Evolutionary conservation across 2,329 filamentous ascomycete species (phyloP).

Genomic region (Clarireedia sp.): DNA sequence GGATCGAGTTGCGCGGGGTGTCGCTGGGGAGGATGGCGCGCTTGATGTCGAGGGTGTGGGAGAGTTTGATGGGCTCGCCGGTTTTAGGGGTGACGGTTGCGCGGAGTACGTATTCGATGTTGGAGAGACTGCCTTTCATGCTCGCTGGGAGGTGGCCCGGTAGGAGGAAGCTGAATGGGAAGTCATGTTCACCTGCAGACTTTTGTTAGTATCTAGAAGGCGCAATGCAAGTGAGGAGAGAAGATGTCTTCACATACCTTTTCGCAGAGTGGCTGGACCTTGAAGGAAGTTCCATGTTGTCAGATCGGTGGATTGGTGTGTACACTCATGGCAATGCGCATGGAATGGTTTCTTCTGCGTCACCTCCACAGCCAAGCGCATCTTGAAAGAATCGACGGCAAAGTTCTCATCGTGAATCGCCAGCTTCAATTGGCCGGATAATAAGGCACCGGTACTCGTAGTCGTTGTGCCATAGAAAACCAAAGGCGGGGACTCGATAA

Average conservation of each 20-base stretch:
- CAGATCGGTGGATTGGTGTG: slow-evolving; percentile 62
- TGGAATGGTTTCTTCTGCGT: slow-evolving; percentile 77
- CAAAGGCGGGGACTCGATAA: slow-evolving; percentile 47
- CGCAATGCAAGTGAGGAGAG: slow-evolving; percentile 8
- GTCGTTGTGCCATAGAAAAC: slow-evolving; percentile 72
- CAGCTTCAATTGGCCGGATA: slow-evolving; percentile 76
- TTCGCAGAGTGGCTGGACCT: slow-evolving; percentile 41
- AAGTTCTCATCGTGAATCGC: slow-evolving; percentile 58
- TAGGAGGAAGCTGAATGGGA: slow-evolving; percentile 84
- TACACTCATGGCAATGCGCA: slow-evolving; percentile 70
- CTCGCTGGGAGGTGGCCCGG: slow-evolving; percentile 79
- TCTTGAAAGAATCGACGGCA: slow-evolving; percentile 64
- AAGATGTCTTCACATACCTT: slow-evolving; percentile 35
- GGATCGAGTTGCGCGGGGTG: slow-evolving; percentile 77
- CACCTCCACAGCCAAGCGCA: slow-evolving; percentile 62
- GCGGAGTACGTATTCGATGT: slow-evolving; percentile 71
- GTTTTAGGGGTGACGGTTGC: slow-evolving; percentile 56
- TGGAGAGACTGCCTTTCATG: slow-evolving; percentile 64
- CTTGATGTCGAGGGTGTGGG: slow-evolving; percentile 63
- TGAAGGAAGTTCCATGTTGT: slow-evolving; percentile 72
- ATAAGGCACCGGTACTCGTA: slow-evolving; percentile 72
- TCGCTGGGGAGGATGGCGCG: slow-evolving; percentile 69
- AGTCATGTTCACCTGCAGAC: slow-evolving; percentile 56
- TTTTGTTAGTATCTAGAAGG: background rate
- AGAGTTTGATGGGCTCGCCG: slow-evolving; percentile 56